phyloP scores from a whole-genome alignment of 495 filamentous ascomycete species.

The Podospora pseudopauciseta region DNA sequence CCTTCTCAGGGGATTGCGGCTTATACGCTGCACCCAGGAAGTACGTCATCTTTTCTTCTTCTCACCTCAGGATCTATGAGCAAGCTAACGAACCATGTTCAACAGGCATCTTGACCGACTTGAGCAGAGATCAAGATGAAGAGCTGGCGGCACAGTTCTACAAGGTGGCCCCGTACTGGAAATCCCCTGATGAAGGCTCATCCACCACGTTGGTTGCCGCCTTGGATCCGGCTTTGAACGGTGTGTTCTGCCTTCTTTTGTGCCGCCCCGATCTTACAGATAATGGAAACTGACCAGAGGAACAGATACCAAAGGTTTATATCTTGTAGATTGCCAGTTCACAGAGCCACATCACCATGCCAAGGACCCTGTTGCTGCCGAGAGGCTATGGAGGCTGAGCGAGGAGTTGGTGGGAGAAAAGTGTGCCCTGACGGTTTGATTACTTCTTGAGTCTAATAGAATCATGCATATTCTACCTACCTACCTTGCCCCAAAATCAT shows the following conservation, averaged over 20 bases:
- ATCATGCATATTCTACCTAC: not conserved
- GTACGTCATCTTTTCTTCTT: conserved; percentile 24
- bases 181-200: conserved; percentile 50
- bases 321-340: conserved; percentile 43
- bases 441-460: not conserved
- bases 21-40: conserved; percentile 50
- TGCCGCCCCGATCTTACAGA: not conserved
- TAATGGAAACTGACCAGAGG: not conserved
- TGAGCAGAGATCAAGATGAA: conserved; percentile 40
- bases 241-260: conserved; percentile 28
- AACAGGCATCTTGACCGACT: conserved; percentile 36
- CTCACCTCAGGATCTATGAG: not conserved
- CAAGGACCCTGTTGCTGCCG: conserved; percentile 40
- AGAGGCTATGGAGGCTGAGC: conserved; percentile 49
- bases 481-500: too few relatives aligned
- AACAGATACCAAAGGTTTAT: conserved; percentile 38
- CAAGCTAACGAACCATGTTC: not conserved
- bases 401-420: conserved; percentile 46
- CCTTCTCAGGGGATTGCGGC: conserved; percentile 33
- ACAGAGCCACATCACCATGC: conserved; percentile 21
- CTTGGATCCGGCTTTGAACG: conserved; percentile 49
- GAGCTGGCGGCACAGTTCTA: conserved; percentile 38
- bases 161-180: conserved; percentile 43
- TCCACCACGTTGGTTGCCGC: conserved; percentile 57
- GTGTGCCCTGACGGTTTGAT: conserved; percentile 27